Base-by-base conservation (phyloP, 805 yeast species). In the Wickerhamiella domercqiae region DNA sequence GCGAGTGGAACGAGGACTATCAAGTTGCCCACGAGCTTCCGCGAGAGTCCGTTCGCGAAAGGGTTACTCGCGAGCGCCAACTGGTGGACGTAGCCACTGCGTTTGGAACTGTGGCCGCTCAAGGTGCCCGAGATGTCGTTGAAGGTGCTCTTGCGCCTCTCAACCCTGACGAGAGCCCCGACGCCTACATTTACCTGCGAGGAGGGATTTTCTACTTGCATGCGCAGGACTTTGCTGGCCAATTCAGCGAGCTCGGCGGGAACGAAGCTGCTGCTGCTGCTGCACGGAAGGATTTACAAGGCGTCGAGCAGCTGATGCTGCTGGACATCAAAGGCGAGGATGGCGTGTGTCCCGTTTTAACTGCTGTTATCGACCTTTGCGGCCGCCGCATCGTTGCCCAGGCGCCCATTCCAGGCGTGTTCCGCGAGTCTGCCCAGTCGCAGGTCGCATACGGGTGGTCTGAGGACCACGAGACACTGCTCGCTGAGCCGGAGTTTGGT, bases 361-460 rank as follows among this genome's bases (percentile, higher is more conserved):
- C 96, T 3, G 68, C 86, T n/a, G 68, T 84, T 41, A 81, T 87
- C 39, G 97, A 87, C 57, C 87, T 72, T 60, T 74, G 80, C 52
- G 98, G 97, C 43, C 77, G 73, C 50, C 71, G 97, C 56, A 65
- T 87, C 26, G 68, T 87, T 28, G 82, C 93, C 56, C 97, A 87
- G 62, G 81, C 94, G 11, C 94, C 95, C 9, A 93, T 87, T 32
- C 98, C 98, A 13, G 97, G 97, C 42, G 72, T 79, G 39, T 76
- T 79, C 56, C 63, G 70, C 38, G 59, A 58, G 41, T 48, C 57
- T 7, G 59, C 61, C 50, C 41, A 38, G 24, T 57, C 65, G 40
- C 71, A 69, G 51, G 79, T 83, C 35, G 67, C 65, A 7, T 82
- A 86, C 52, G 97, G 97, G 38, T 67, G 65, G 36, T 71, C 77